A percentile compares a stretch with the other conserved stretches of the same genome.
Conservation (phyloP, 176 grass and related monocot species). For the Metroxylon sagu region DNA sequence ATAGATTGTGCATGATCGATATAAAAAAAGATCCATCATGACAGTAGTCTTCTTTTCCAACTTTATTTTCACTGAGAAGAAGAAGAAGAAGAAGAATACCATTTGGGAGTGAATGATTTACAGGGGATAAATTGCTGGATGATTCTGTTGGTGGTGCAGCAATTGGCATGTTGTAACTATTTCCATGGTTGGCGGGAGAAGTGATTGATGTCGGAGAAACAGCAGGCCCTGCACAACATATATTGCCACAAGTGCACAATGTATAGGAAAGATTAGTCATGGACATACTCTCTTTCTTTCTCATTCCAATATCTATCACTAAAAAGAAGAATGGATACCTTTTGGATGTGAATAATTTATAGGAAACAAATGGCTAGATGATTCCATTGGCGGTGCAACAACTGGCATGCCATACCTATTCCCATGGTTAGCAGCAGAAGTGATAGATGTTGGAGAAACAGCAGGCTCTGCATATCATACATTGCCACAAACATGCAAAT, state of each 20-base stretch:
- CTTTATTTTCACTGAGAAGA: too few relatives aligned
- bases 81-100: too few relatives aligned
- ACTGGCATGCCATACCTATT: not conserved
- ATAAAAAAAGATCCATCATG: too few relatives aligned
- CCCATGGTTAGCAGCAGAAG: not conserved
- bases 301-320: slow-evolving; percentile 1
- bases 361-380: not conserved
- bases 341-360: slow-evolving; percentile 13
- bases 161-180: not conserved
- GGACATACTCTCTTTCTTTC: not conserved
- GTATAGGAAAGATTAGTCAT: too few relatives aligned
- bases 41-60: too few relatives aligned
- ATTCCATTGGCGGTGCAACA: not conserved
- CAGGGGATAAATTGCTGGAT: not conserved
- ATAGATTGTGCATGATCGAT: too few relatives aligned
- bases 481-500: too few relatives aligned
- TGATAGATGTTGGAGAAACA: not conserved
- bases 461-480: not conserved
- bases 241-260: not conserved
- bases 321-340: slow-evolving; percentile 19
- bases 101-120: too few relatives aligned
- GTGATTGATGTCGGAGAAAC: not conserved
- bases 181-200: not conserved
- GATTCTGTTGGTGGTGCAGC: not conserved
- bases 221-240: not conserved